Evolutionary conservation across 192 early-diverging fungal species (phyloP).

Genomic region (Coemansia sp.): DNA sequence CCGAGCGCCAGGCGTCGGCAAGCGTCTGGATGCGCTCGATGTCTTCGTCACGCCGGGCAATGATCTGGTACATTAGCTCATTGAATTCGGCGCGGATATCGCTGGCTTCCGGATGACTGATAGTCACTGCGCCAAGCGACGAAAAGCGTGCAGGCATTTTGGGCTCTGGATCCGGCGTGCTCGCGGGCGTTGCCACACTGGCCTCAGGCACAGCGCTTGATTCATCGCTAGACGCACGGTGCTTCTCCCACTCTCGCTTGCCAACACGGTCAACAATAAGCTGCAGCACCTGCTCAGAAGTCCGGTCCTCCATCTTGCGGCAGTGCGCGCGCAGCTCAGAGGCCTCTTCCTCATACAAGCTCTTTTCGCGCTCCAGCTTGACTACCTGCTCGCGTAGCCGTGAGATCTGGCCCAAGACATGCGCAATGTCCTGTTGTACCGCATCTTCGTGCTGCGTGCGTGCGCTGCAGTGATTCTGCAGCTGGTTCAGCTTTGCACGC

Average conservation of each 20-base stretch:
- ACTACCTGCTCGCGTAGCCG: slow-evolving; percentile 35
- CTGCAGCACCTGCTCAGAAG: slow-evolving; percentile 31
- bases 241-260: slow-evolving; percentile 27
- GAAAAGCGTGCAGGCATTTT: slow-evolving; percentile 22
- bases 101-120: slow-evolving; percentile 50
- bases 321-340: slow-evolving; percentile 20
- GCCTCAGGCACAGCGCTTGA: background rate
- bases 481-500: slow-evolving; percentile 20
- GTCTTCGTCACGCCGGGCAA: slow-evolving; percentile 47
- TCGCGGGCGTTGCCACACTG: background rate
- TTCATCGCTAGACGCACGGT: background rate
- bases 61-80: slow-evolving; percentile 47
- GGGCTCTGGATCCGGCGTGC: background rate
- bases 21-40: slow-evolving; percentile 45
- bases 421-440: slow-evolving; percentile 48
- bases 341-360: slow-evolving; percentile 25
- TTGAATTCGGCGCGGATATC: slow-evolving; percentile 54
- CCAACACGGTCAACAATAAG: slow-evolving; percentile 47
- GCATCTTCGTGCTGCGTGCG: slow-evolving; percentile 40
- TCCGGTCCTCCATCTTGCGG: slow-evolving; percentile 26
- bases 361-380: slow-evolving; percentile 31
- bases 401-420: slow-evolving; percentile 46
- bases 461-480: slow-evolving; percentile 27
- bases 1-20: slow-evolving; percentile 40
- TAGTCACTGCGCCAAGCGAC: slow-evolving; percentile 16